Evolutionary conservation across 768 basidiomycete genomes (phyloP), one percentile per base, ranked within the genome.

Genomic region (Leccinum fibrillosum): DNA sequence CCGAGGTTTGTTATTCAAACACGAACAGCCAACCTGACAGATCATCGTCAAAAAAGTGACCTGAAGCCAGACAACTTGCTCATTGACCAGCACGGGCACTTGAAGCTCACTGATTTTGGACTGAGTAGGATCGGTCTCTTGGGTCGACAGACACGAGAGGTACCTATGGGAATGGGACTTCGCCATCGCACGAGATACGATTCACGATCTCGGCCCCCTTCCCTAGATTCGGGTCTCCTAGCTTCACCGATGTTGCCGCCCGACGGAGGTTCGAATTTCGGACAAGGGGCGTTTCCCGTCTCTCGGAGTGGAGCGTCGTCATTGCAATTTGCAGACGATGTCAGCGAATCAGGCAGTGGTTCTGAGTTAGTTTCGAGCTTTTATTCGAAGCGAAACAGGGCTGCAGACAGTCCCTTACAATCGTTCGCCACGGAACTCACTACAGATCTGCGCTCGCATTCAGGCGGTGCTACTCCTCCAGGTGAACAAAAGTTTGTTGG

Each of bases 61-160:
- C 75, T 98, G 59, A 98, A 98, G 71, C 97, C 97, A 13, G 97
- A 99, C 76, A 99, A 99, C 69, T 77, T 99, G 42, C 89, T 99
- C 39, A 98, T 99, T 66, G 96, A 99, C 74, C 84, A 92, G 51
- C 88, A 94, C 65, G 97, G 97, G 17, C 97, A 99, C 73, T 79
- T 99, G 67, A 98, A 98, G 74, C 83, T 99, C 35, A 99, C 97
- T 25, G 97, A 99, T 75, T 99, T 99, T 70, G 97, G 97, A 55
- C 77, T 99, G 15, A 97, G 94, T 60, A 83, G 93, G 67, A 98
- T 98, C 66, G 97, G 97, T 85, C 81, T 99, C n/a, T 80, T 99
- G 30, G 95, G 96, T 52, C 92, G 97, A 64, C 97, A 99, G 72
- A 95, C 94, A 28, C 85, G 89, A 45, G 89, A 92, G 69, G 78